phyloP scores from a whole-genome alignment of 2,329 filamentous ascomycete genomes.

The Aspergillus fumigatus region DNA sequence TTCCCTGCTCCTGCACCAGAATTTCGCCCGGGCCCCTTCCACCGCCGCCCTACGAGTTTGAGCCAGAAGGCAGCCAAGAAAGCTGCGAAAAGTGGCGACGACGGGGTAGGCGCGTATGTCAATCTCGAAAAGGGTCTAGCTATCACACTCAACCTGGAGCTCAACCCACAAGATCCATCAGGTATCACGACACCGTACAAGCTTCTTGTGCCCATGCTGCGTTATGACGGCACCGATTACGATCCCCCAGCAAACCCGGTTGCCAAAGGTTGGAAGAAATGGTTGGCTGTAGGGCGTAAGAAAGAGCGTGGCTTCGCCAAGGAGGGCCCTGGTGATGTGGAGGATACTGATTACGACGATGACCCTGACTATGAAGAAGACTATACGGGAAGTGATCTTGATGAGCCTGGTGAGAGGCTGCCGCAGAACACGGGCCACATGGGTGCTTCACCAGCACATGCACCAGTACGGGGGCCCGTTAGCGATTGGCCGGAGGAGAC shows the following conservation, averaged over 20 bases:
- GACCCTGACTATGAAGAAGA: slow-evolving; percentile 16
- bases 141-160: slow-evolving; percentile 83
- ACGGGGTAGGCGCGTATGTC: slow-evolving; percentile 54
- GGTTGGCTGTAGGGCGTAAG: slow-evolving; percentile 28
- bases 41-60: slow-evolving; percentile 66
- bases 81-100: slow-evolving; percentile 49
- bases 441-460: slow-evolving; percentile 15
- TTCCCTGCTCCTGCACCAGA: slow-evolving; percentile 23
- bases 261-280: slow-evolving; percentile 39
- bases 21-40: slow-evolving; percentile 48
- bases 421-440: slow-evolving; percentile 4
- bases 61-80: slow-evolving; percentile 58
- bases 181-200: slow-evolving; percentile 87
- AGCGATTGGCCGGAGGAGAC: slow-evolving; percentile 6
- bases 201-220: slow-evolving; percentile 74
- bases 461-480: slow-evolving; percentile 7
- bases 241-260: slow-evolving; percentile 33
- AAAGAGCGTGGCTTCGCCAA: slow-evolving; percentile 16
- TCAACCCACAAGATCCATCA: slow-evolving; percentile 76
- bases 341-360: slow-evolving; percentile 23
- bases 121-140: slow-evolving; percentile 81
- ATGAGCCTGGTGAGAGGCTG: slow-evolving; percentile 6
- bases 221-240: slow-evolving; percentile 44
- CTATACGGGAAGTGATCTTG: slow-evolving; percentile 20
- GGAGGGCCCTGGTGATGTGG: slow-evolving; percentile 3